Conservation (phyloP, 192 early-diverging fungal genomes). For the Coemansia sp. region DNA sequence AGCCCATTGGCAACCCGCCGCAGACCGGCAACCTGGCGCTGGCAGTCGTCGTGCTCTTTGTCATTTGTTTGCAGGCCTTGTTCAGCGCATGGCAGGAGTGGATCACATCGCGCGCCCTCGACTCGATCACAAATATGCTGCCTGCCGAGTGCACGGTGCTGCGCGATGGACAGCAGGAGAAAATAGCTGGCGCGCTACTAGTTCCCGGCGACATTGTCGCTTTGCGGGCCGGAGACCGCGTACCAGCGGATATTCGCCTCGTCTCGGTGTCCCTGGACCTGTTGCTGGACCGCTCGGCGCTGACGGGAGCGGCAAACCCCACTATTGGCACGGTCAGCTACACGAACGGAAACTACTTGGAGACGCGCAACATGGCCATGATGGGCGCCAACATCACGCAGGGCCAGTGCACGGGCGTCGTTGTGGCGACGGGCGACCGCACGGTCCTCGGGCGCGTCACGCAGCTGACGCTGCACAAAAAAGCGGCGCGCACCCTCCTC, state of each 20-base stretch:
- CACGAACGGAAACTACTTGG: constrained; percentile 77
- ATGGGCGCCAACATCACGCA: constrained; percentile 71
- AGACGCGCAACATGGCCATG: constrained; percentile 84
- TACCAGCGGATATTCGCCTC: constrained; percentile 80
- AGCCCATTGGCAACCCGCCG: constrained; percentile 62
- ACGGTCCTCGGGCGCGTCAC: constrained; percentile 80
- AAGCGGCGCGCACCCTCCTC: constrained; percentile 63
- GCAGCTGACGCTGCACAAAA: constrained; percentile 54
- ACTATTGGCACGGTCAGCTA: constrained; percentile 62
- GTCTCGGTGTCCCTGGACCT: constrained; percentile 65
- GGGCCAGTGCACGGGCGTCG: constrained; percentile 73
- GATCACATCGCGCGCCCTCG: constrained; percentile 67
- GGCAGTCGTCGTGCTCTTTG: constrained; percentile 63
- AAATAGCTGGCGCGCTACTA: constrained; percentile 60
- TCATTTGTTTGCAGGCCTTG: constrained; percentile 67
- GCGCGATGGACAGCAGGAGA: constrained; percentile 62
- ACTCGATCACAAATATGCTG: constrained; percentile 73
- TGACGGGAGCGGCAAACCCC: constrained; percentile 79
- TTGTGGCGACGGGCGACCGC: constrained; percentile 75
- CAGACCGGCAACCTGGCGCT: constrained; percentile 62
- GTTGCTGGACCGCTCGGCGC: constrained; percentile 76
- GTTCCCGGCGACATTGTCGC: constrained; percentile 79
- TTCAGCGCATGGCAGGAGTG: constrained; percentile 77
- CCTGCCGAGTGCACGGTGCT: constrained; percentile 66
- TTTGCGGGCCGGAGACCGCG: constrained; percentile 67